Base-by-base conservation (phyloP, 2,329 filamentous ascomycete species). In the Trichocomaceae sp. region DNA sequence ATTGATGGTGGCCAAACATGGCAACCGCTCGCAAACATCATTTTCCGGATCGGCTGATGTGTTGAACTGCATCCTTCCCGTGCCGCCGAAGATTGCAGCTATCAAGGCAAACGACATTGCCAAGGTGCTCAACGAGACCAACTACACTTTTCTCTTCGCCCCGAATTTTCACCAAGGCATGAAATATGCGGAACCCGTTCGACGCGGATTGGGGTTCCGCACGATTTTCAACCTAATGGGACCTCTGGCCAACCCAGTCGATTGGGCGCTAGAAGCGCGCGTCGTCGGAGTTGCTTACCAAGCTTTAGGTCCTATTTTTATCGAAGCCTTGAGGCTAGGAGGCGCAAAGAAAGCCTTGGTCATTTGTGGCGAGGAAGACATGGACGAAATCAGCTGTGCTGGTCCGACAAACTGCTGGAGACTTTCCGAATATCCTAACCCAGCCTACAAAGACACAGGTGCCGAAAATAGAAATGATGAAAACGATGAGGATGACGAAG, bases 171-270 rank as follows among this genome's bases (percentile, higher is more conserved):
- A 99, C 74, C 90, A 90, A 0, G 92, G 90, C 47, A 96, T 97
- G 86, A 86, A 84, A 69, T 86, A 91, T 70, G 90, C 93, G 39
- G 90, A 90, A 4, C 83, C 86, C 1, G 85, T 96, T 60, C 86
- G 93, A 59, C 88, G 84, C 66, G 87, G 95, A 69, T 82, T 99
- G 20, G 92, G 92, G 56, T 92, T 93, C 80, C 84, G 93, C 64
- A 99, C 93, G 1, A 92, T 99, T 62, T 99, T 99, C 83, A 99
- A 99, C 73, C 83, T 99, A 15, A 81, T 99, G 49, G 93, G 93
- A 0, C 93, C 93, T 0, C 78, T 99, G 26, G 87, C 90, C 46
- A 97, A 97, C 71, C 93, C 93, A 0, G 82, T 95, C 17, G 88
- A 96, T 65, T 83, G 85, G 63, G 77, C 82, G 35, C 83, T 99